These are phyloP conservation scores for Dispira parvispora DNA, from an alignment of 192 early-diverging fungal species.

Conservation along the genomic window DNA sequence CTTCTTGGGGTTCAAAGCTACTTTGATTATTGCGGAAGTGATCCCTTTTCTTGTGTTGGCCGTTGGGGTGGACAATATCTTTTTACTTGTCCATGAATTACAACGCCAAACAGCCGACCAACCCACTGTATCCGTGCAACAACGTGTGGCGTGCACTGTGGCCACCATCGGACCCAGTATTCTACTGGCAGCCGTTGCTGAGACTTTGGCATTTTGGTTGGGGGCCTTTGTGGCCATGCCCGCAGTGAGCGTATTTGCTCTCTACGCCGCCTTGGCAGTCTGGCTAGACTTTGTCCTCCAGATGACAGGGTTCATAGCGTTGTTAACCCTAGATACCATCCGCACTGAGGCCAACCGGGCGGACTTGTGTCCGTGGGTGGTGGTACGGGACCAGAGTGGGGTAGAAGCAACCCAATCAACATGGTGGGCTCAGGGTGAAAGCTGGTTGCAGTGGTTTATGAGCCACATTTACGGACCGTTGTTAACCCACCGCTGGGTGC, in stretches of 20 bases:
- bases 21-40: slow-evolving; percentile 49
- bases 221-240: slow-evolving; percentile 47
- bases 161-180: slow-evolving; percentile 44
- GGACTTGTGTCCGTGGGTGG: slow-evolving; percentile 9
- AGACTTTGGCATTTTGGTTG: slow-evolving; percentile 44
- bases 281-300: slow-evolving; percentile 46
- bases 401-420: neutral
- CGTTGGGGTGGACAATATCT: slow-evolving; percentile 52
- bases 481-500: slow-evolving; percentile 25
- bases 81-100: slow-evolving; percentile 46
- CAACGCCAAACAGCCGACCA: slow-evolving; percentile 22
- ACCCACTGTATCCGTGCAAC: slow-evolving; percentile 32
- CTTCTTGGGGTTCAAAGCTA: slow-evolving; percentile 37
- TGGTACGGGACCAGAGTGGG: neutral
- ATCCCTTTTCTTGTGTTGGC: slow-evolving; percentile 51
- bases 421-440: neutral
- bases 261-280: slow-evolving; percentile 45
- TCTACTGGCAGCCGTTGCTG: slow-evolving; percentile 35
- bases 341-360: slow-evolving; percentile 23
- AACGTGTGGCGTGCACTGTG: slow-evolving; percentile 35
- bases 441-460: slow-evolving; percentile 11
- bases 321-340: slow-evolving; percentile 36
- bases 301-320: slow-evolving; percentile 40
- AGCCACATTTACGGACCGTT: slow-evolving; percentile 30
- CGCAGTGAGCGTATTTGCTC: slow-evolving; percentile 47